Base-by-base conservation (phyloP, 148 eudicot species). In the Euryodendron excelsum region DNA sequence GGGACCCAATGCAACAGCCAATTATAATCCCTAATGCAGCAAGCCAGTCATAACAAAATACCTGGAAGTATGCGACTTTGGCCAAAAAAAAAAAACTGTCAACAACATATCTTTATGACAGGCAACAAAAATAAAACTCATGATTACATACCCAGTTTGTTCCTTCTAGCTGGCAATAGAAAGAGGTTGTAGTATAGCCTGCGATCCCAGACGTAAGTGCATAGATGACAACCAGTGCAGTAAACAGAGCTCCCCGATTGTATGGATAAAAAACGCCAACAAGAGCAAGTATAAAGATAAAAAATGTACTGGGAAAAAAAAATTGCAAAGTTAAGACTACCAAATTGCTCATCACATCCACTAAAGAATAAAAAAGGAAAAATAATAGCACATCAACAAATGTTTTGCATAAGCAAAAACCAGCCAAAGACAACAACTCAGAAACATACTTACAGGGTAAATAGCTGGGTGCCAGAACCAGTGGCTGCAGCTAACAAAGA, bases 391-490 rank as follows among this genome's bases (percentile, higher is more conserved):
- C 70, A 66, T 33, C 12, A 6, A 34, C 15, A 63, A 12, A 28
- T 41, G 23, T 9, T 66, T 18, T 27, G 21, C 21, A n/a, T 11
- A 17, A 14, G 7, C 17, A 9, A 52, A 52, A 52, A 52, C 56
- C 20, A 52, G 11, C 18, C 56, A 52, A 60, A 0, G 20, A 27
- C 25, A 60, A 23, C 33, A 60, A 60, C 18, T 23, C 10, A 5
- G 33, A 60, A 27, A 60, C 13, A 7, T 71, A 77, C 87, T 84
- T 86, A 88, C 91, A 88, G 83, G 28, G 87, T 81, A 79, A 88
- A 88, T 6, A 88, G 83, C 78, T 88, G 90, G 76, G 86, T 88
- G 75, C 90, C 90, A 78, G 91, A 88, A 69, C 91, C 89, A 58
- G 80, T 84, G 55, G 89, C 79, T 65, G 91, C 91, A 66, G 91